Evolutionary conservation across 257 asterid species (phyloP), one percentile per base, ranked within the genome.

Genomic region (Jasminum sambac): DNA sequence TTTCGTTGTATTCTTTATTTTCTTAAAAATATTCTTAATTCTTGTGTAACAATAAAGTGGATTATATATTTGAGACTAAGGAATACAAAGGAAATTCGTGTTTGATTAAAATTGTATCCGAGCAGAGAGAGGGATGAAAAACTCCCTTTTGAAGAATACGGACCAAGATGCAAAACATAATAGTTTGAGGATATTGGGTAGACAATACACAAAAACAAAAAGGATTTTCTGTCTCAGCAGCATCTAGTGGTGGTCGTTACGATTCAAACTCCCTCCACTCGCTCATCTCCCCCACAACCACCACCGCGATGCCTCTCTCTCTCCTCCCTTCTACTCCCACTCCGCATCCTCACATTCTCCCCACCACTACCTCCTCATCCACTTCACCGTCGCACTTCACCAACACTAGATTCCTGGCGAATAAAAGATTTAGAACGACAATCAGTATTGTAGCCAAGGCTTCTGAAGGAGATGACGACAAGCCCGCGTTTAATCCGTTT

Each of bases 401-500:
- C 44, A 14, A 79, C n/a, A 67, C 25, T 44, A 76, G 71, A 69
- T 16, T 78, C 37, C 73, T 63, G 72, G 6, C 6, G 19, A 74
- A 58, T 57, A 73, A 60, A 69, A 77, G 77, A 58, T 46, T 80
- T 36, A 64, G 79, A 75, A 46, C 74, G 41, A 40, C 63, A 59
- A n/a, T 55, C 52, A 82, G 86, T 26, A 77, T 84, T 38, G 64
- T 67, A 42, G 89, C 77, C 30, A 77, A 79, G 78, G 95, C 96
- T 78, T 80, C 97, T 7, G 84, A 83, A 52, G 72, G 82, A n/a
- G 97, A 87, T 77, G 89, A 85, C 14, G 90, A 80, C 5, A 77
- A 86, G 52, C 90, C 95, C 19, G 81, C 86, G 25, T 94, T 91
- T 75, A 94, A 89, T 73, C 99, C 99, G 9, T 91, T 94, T 74